Conservation (phyloP, 768 basidiomycete species). For the Boletus rufocinnamomeus region DNA sequence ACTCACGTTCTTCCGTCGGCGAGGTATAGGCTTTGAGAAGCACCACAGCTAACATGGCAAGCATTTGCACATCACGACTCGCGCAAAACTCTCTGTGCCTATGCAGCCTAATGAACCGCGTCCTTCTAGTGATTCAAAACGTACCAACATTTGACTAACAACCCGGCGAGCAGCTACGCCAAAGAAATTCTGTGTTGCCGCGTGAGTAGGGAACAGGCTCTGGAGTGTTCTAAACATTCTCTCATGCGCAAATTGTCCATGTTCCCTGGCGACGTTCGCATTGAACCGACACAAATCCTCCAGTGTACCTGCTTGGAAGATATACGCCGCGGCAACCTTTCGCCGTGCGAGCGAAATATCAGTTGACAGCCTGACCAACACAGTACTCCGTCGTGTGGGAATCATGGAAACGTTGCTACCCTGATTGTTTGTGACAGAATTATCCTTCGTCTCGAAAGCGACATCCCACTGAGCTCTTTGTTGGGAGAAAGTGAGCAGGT, state of each 20-base stretch:
- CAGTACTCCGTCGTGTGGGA: slow-evolving; percentile 53
- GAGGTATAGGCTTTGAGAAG: slow-evolving; percentile 50
- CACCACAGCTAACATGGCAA: slow-evolving; percentile 75
- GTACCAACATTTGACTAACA: slow-evolving; percentile 50
- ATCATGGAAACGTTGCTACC: slow-evolving; percentile 21
- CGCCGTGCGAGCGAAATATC: slow-evolving; percentile 50
- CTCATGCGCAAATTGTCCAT: slow-evolving; percentile 70
- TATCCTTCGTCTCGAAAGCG: slow-evolving; percentile 44
- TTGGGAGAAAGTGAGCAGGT: slow-evolving; percentile 63
- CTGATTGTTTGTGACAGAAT: slow-evolving; percentile 22
- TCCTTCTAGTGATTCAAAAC: slow-evolving; percentile 1
- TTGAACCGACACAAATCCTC: slow-evolving; percentile 59
- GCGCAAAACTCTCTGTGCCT: slow-evolving; percentile 47
- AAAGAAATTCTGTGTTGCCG: slow-evolving; percentile 27
- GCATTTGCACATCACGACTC: slow-evolving; percentile 74
- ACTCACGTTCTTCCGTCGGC: slow-evolving; percentile 20
- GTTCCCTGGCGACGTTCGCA: slow-evolving; percentile 55
- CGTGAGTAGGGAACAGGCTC: slow-evolving; percentile 45
- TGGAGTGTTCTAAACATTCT: slow-evolving; percentile 61
- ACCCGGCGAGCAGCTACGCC: slow-evolving; percentile 38
- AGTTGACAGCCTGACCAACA: slow-evolving; percentile 56
- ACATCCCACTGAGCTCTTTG: slow-evolving; percentile 41
- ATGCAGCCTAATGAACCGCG: slow-evolving; percentile 1
- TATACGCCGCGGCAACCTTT: slow-evolving; percentile 64
- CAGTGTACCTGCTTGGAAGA: slow-evolving; percentile 46